These are phyloP conservation scores for Stemphylium beticola DNA, from an alignment of 2,329 filamentous ascomycete species.

Conservation along the genomic window DNA sequence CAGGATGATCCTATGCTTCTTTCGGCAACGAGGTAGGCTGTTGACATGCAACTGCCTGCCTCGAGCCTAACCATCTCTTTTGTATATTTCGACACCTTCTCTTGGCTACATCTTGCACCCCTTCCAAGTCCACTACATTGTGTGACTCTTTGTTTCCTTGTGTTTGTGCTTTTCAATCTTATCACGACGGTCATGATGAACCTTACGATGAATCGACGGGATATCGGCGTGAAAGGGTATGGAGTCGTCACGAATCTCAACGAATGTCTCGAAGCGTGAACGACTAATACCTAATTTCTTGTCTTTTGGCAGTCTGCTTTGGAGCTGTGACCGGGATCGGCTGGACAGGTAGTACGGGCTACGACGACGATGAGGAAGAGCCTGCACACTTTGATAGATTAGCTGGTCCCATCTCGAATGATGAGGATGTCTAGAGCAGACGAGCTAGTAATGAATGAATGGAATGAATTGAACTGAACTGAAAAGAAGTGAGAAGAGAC, in stretches of 20 bases:
- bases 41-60: constrained; percentile 5
- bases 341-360: constrained; percentile 8
- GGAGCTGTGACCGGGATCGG: constrained; percentile 8
- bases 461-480: constrained; percentile 3
- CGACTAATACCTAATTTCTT: constrained; percentile 28
- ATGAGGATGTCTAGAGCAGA: constrained; percentile 20
- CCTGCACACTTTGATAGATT: constrained; percentile 20
- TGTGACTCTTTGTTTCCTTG: constrained; percentile 27
- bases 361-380: constrained; percentile 3
- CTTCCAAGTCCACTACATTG: constrained; percentile 20
- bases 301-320: constrained; percentile 26
- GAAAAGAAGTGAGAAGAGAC: constrained; percentile 22
- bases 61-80: constrained; percentile 24
- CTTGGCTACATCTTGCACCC: constrained; percentile 27
- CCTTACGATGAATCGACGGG: constrained; percentile 27
- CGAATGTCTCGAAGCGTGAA: constrained; percentile 30
- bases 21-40: not conserved
- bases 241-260: constrained; percentile 26
- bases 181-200: constrained; percentile 37
- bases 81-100: constrained; percentile 34
- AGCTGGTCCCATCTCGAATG: constrained; percentile 17
- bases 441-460: constrained; percentile 23
- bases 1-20: not conserved
- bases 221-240: constrained; percentile 16
- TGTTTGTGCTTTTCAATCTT: constrained; percentile 22